These are phyloP conservation scores for Microstroma glucosiphilum DNA, from an alignment of 1,284 basidiomycete species.

Conservation along the genomic window DNA sequence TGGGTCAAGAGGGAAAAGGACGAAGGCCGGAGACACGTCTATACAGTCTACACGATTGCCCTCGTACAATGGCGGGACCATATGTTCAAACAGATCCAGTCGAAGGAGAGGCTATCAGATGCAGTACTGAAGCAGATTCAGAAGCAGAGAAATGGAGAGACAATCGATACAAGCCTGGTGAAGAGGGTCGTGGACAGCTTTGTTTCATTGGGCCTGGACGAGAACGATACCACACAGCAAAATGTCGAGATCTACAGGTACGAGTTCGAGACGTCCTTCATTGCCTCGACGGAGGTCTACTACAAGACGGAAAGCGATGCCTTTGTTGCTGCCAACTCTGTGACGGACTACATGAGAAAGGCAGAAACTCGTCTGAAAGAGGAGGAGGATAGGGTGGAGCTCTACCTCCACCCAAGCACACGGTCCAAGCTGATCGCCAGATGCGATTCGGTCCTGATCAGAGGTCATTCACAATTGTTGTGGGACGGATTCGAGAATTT, in stretches of 20 bases:
- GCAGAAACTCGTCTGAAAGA: slow-evolving; percentile 86
- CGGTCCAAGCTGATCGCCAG: slow-evolving; percentile 64
- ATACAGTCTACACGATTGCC: slow-evolving; percentile 92
- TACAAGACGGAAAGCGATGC: slow-evolving; percentile 85
- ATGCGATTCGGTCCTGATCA: slow-evolving; percentile 88
- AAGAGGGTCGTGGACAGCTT: slow-evolving; percentile 96
- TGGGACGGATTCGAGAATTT: slow-evolving; percentile 91
- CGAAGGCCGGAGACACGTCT: slow-evolving; percentile 90
- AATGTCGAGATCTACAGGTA: slow-evolving; percentile 91
- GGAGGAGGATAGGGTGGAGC: slow-evolving; percentile 90
- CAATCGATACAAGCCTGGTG: slow-evolving; percentile 83
- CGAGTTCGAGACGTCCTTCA: slow-evolving; percentile 83
- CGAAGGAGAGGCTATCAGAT: slow-evolving; percentile 69
- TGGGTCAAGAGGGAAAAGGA: slow-evolving; percentile 99
- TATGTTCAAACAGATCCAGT: slow-evolving; percentile 81
- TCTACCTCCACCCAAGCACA: slow-evolving; percentile 72
- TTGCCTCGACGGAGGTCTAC: slow-evolving; percentile 79
- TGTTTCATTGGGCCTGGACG: slow-evolving; percentile 87
- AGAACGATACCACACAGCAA: slow-evolving; percentile 79
- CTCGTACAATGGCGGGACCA: slow-evolving; percentile 90
- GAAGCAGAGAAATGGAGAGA: slow-evolving; percentile 87
- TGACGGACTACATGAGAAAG: slow-evolving; percentile 94
- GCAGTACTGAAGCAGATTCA: slow-evolving; percentile 85
- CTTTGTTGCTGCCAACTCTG: slow-evolving; percentile 81
- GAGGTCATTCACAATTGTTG: slow-evolving; percentile 78